Base-by-base conservation (phyloP, 1,284 basidiomycete species). In the Leccinum pachyderme region DNA sequence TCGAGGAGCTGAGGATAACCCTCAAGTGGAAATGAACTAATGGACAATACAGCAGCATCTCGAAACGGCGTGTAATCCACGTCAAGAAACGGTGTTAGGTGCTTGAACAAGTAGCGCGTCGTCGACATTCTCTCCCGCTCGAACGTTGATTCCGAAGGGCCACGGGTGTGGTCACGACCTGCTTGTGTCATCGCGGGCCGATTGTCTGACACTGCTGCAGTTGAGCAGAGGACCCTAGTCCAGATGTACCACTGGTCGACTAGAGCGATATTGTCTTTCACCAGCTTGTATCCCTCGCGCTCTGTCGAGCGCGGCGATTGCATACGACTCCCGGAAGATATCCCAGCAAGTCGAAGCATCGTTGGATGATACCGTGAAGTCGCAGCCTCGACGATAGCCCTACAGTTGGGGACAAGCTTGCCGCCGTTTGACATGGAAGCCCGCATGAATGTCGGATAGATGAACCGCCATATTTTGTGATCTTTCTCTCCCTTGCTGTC, bases 181-280 rank as follows among this genome's bases (percentile, higher is more conserved):
- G 81, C 72, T 52, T 80, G 77, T 1, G 80, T 79, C 54, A 81
- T 72, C 4, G 77, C 69, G 12, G 79, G 78, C 32, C 84, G 80
- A 29, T 79, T 73, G 52, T 93, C 89, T 1, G 84, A 81, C 2
- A 89, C 78, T 0, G 83, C 77, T 3, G 90, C 87, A 1, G 91
- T 94, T 15, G 89, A 83, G 62, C 90, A 94, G 6, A 95, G 77
- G 9, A 91, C 80, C 57, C 91, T 89, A 48, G 93, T 80, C 86
- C 93, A 96, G 28, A 87, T 77, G 57, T 90, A 83, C 95, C 94
- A 98, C 68, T 96, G 93, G 47, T 90, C 86, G 24, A 94, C 83
- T 37, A 88, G 72, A 8, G 76, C 70, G 59, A 77, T 80, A 55
- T 86, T 83, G 27, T 95, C 92, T 24, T 78, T 74, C 4, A 86